Evolutionary conservation across 2,329 filamentous ascomycete genomes (phyloP), one percentile per base, ranked within the genome.

Genomic region (Intubia oerlemansii): DNA sequence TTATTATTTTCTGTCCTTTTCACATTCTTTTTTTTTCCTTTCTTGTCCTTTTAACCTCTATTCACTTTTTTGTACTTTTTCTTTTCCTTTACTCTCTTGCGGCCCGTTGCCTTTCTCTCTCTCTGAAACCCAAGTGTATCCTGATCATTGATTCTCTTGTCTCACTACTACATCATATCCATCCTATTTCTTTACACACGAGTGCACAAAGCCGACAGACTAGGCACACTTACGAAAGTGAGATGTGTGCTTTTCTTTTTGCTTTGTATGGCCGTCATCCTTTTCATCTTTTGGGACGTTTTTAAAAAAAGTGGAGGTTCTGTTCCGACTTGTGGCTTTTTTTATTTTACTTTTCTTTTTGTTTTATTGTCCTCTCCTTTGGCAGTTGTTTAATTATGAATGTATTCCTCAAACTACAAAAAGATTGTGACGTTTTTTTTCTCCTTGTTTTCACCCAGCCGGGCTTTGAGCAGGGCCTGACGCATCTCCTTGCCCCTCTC

Each of bases 321-420:
- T 32, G 17, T 29, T 29, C 31, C n/a, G n/a, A 27, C 33, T 23
- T 25, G 14, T 35, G 30, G 29, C 17, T 29, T 21, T 16, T 17
- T 20, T 29, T 19, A 7, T 19, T 42, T 17, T 24, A 32, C 43
- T 40, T 44, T 36, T 41, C 34, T 36, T 33, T 14, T 12, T 27
- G 17, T 32, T 14, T 21, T 14, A 22, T 29, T 17, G 28, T 7
- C 28, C 16, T 25, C 13, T 20, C 4, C 24, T 34, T 25, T 18
- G 24, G n/a, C 24, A 41, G 18, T 24, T 34, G 43, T 41, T 43
- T 34, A 41, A 34, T 36, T 33, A 15, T 14, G 19, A n/a, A n/a
- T n/a, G n/a, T n/a, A n/a, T n/a, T n/a, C n/a, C n/a, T n/a, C n/a
- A n/a, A n/a, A n/a, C n/a, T n/a, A n/a, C n/a, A n/a, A n/a, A n/a